Percentiles rank a stretch among this genome's conserved stretches.
These are phyloP conservation scores for Phylloporus rhodoxanthus DNA, from an alignment of 768 basidiomycete species.

Conservation along the genomic window DNA sequence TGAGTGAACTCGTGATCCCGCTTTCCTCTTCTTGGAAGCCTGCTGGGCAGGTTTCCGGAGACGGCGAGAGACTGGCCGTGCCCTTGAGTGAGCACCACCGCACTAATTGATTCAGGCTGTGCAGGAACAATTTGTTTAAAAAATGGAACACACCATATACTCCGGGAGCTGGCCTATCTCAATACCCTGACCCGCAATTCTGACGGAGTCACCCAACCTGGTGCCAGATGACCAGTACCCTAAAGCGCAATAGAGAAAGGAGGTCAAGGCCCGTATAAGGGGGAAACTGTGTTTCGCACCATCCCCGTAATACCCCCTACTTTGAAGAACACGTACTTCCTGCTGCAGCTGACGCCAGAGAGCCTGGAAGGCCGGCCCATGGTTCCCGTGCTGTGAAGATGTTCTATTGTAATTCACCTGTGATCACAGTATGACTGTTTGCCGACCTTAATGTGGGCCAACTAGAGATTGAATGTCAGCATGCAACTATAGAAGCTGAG, in stretches of 20 bases:
- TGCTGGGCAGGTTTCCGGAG: slow-evolving; percentile 50
- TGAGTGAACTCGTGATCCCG: slow-evolving; percentile 62
- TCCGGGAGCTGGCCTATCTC: slow-evolving; percentile 62
- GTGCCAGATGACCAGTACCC: slow-evolving; percentile 81
- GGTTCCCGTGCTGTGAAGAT: slow-evolving; percentile 64
- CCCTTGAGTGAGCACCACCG: slow-evolving; percentile 68
- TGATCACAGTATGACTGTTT: not conserved
- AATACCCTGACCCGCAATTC: slow-evolving; percentile 45
- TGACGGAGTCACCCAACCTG: slow-evolving; percentile 60
- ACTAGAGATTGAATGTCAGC: slow-evolving; percentile 34
- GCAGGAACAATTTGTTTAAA: not conserved
- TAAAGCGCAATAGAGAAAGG: slow-evolving; percentile 22
- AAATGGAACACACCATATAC: slow-evolving; percentile 50
- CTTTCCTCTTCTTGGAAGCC: slow-evolving; percentile 62
- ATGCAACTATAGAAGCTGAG: slow-evolving; percentile 1
- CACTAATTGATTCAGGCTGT: slow-evolving; percentile 42
- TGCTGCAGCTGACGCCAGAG: slow-evolving; percentile 61
- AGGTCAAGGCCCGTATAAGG: slow-evolving; percentile 6
- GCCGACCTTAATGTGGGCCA: slow-evolving; percentile 75
- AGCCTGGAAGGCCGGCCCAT: slow-evolving; percentile 69
- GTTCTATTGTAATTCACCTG: not conserved
- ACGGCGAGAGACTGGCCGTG: slow-evolving; percentile 47
- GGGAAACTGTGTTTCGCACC: slow-evolving; percentile 36
- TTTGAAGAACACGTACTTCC: slow-evolving; percentile 68
- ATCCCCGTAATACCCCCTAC: slow-evolving; percentile 76